Conservation (phyloP, 2,329 filamentous ascomycete species). For the Fonsecaea nubica region DNA sequence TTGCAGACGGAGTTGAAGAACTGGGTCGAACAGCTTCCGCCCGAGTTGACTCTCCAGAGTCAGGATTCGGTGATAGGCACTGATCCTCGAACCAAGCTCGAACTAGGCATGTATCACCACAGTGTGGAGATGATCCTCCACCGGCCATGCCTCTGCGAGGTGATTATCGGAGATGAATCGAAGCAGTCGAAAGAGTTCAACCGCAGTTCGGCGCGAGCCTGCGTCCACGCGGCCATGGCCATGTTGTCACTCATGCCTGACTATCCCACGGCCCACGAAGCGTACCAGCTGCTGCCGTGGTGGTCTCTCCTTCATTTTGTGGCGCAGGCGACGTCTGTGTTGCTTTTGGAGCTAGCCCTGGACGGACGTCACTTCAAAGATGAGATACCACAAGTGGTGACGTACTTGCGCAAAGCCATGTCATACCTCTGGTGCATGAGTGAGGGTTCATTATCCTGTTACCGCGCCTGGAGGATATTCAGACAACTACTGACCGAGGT, state of each 20-base stretch:
- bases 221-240: conserved; percentile 40
- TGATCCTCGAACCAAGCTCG: conserved; percentile 35
- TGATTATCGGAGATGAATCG: conserved; percentile 40
- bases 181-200: conserved; percentile 32
- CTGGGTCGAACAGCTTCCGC: conserved; percentile 30
- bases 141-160: conserved; percentile 42
- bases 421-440: conserved; percentile 35
- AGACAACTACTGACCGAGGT: conserved; percentile 27
- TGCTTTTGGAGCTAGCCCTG: conserved; percentile 41
- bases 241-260: conserved; percentile 41
- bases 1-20: conserved; percentile 31
- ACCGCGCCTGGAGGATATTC: conserved; percentile 34
- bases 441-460: conserved; percentile 28
- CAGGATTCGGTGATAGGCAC: conserved; percentile 8
- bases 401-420: conserved; percentile 41
- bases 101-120: conserved; percentile 40
- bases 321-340: conserved; percentile 40
- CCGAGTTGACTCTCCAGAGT: conserved; percentile 26
- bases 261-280: conserved; percentile 35
- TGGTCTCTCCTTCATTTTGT: conserved; percentile 43
- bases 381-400: conserved; percentile 34
- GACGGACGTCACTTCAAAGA: conserved; percentile 36
- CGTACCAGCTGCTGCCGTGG: conserved; percentile 40
- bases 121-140: conserved; percentile 42
- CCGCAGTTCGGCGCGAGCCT: conserved; percentile 33